Evolutionary conservation across 495 filamentous ascomycete genomes (phyloP).

Genomic region (Talaromyces adpressus): DNA sequence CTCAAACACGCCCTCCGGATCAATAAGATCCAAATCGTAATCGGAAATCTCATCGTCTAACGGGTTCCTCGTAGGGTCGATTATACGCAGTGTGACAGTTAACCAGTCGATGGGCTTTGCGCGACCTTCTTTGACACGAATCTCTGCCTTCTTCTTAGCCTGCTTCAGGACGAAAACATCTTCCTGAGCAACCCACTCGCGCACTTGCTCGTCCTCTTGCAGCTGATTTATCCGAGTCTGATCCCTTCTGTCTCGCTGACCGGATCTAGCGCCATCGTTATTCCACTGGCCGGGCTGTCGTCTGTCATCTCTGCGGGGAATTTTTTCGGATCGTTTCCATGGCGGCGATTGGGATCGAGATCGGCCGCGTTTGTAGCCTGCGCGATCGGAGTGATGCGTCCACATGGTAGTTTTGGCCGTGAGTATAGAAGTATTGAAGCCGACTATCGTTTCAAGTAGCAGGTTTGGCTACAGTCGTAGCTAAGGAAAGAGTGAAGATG

Average conservation of each 20-base stretch:
- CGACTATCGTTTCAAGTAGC: neutral
- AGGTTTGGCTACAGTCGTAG: neutral
- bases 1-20: constrained; percentile 78
- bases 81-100: constrained; percentile 79
- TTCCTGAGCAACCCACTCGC: constrained; percentile 86
- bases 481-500: neutral
- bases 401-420: constrained; percentile 19
- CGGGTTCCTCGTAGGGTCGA: constrained; percentile 70
- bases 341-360: constrained; percentile 35
- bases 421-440: neutral
- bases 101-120: constrained; percentile 95
- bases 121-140: constrained; percentile 87
- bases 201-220: constrained; percentile 69
- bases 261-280: neutral
- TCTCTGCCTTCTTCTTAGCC: constrained; percentile 95
- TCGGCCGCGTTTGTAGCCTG: constrained; percentile 29
- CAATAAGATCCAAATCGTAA: constrained; percentile 66
- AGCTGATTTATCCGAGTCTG: constrained; percentile 52
- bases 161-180: constrained; percentile 95
- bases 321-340: constrained; percentile 34
- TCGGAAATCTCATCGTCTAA: constrained; percentile 83
- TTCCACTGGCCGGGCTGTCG: constrained; percentile 8
- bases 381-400: constrained; percentile 22
- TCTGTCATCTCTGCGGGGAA: constrained; percentile 26
- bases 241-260: constrained; percentile 33